Evolutionary conservation across 1,284 basidiomycete species (phyloP).

Genomic region (Cutaneotrichosporon cavernicola): DNA sequence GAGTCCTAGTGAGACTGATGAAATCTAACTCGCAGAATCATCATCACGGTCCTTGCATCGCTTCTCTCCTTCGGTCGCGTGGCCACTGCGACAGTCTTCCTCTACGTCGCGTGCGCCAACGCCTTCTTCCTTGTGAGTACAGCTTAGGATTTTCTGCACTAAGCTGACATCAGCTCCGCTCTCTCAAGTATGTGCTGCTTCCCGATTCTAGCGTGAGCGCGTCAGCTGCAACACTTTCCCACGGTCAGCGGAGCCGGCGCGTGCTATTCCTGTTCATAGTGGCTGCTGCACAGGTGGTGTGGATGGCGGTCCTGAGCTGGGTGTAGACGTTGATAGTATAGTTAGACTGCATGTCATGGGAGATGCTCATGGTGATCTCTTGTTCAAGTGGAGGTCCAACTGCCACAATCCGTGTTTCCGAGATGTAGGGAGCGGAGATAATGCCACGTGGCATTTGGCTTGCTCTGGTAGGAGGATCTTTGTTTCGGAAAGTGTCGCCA

Average conservation of each 20-base stretch:
- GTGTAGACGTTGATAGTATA: constrained; percentile 49
- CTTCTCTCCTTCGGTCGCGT: constrained; percentile 60
- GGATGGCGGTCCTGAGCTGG: constrained; percentile 73
- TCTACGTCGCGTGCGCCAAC: constrained; percentile 83
- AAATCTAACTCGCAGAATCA: constrained; percentile 39
- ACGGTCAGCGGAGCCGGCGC: constrained; percentile 73
- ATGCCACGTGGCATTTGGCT: neutral
- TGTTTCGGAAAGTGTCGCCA: no score
- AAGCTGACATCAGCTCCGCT: constrained; percentile 63
- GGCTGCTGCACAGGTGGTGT: constrained; percentile 71
- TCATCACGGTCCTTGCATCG: constrained; percentile 47
- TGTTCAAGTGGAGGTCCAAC: neutral
- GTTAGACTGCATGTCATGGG: constrained; percentile 12
- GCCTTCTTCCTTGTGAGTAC: constrained; percentile 85
- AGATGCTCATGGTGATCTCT: neutral
- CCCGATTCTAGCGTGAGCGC: constrained; percentile 61
- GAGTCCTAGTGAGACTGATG: constrained; percentile 19
- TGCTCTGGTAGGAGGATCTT: neutral
- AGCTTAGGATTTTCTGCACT: neutral
- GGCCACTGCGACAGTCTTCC: constrained; percentile 69
- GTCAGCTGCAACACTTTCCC: constrained; percentile 65
- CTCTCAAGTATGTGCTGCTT: constrained; percentile 83
- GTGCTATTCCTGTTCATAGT: constrained; percentile 79
- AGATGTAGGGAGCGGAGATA: neutral
- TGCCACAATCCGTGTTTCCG: constrained; percentile 3